phyloP scores from a whole-genome alignment of 805 yeast species.

The Kluyveromyces wickerhamii region DNA sequence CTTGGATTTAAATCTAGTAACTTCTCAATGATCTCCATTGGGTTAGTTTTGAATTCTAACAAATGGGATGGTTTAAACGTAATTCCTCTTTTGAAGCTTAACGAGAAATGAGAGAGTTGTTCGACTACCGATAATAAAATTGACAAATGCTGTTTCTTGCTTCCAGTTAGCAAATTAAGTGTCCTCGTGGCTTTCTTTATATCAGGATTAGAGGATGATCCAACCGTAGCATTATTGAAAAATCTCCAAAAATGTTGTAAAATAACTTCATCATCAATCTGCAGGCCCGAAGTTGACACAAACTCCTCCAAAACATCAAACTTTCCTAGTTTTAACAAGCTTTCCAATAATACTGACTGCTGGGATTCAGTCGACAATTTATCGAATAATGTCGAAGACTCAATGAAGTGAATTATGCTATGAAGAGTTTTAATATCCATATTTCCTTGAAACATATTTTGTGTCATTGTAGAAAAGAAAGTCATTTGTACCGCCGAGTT shows the following conservation, averaged over 20 bases:
- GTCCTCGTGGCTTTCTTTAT: conserved; percentile 32
- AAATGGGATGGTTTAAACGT: conserved; percentile 36
- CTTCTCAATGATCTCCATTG: conserved; percentile 33
- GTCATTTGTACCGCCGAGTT: conserved; percentile 18
- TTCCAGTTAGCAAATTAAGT: conserved; percentile 14
- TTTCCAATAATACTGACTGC: conserved; percentile 18
- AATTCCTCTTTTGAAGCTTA: conserved; percentile 27
- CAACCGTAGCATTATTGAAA: conserved; percentile 37
- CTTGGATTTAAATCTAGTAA: conserved; percentile 47
- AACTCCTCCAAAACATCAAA: conserved; percentile 21
- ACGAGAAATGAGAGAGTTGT: conserved; percentile 23
- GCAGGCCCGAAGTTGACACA: conserved; percentile 8
- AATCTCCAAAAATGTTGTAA: conserved; percentile 34
- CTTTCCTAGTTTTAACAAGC: conserved; percentile 23
- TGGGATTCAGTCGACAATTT: conserved; percentile 11
- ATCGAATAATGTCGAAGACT: conserved; percentile 12
- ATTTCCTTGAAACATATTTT: conserved; percentile 7
- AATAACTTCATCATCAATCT: conserved; percentile 14
- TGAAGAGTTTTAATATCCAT: background rate
- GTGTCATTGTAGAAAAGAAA: conserved; percentile 17
- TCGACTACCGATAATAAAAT: conserved; percentile 25
- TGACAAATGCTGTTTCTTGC: conserved; percentile 10
- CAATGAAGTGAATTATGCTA: conserved; percentile 3
- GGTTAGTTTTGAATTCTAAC: conserved; percentile 25
- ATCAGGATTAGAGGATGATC: conserved; percentile 33